Base-by-base conservation (phyloP, 371 early-diverging fungal genomes). In the Mitosporidium daphniae region DNA sequence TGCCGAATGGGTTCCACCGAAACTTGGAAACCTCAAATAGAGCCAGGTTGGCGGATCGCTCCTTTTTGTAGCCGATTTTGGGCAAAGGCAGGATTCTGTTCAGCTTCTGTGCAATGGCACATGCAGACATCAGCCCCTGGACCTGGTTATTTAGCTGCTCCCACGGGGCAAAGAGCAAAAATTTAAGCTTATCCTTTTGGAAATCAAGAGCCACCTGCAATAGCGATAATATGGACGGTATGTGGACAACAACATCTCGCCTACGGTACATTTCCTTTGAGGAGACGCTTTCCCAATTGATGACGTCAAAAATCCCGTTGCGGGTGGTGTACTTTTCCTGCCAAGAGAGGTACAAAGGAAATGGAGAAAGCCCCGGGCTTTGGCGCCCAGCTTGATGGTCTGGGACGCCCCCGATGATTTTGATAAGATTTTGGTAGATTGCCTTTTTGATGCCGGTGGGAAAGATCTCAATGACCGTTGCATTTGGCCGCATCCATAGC, bases 241-340 rank as follows among this genome's bases (percentile, higher is more conserved):
- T 10, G 15, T 30, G 18, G 0, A 44, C 37, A 4, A 16, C 18
- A 1, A 37, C 39, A 31, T 44, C 44, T 22, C 41, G 44, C 26
- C 41, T 44, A 8, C 44, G 9, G 41, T 42, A 44, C 17, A 26
- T 41, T 23, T 44, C 41, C 22, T 44, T 44, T 14, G 37, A 39
- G 29, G 40, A 40, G 9, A 14, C 24, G 29, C 31, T 29, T 14
- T 4, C 14, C 42, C 44, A 44, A 25, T 37, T 33, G 17, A 42
- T 42, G 4, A 39, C 37, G 14, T 32, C 24, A n/a, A n/a, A n/a
- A n/a, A n/a, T n/a, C n/a, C n/a, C n/a, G n/a, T n/a, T n/a, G n/a
- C n/a, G n/a, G n/a, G n/a, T n/a, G n/a, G n/a, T n/a, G n/a, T n/a
- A n/a, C n/a, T n/a, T n/a, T n/a, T n/a, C n/a, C n/a, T n/a, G n/a